Evolutionary conservation across 257 asterid species (phyloP).

Genomic region (Primulina tabacum): DNA sequence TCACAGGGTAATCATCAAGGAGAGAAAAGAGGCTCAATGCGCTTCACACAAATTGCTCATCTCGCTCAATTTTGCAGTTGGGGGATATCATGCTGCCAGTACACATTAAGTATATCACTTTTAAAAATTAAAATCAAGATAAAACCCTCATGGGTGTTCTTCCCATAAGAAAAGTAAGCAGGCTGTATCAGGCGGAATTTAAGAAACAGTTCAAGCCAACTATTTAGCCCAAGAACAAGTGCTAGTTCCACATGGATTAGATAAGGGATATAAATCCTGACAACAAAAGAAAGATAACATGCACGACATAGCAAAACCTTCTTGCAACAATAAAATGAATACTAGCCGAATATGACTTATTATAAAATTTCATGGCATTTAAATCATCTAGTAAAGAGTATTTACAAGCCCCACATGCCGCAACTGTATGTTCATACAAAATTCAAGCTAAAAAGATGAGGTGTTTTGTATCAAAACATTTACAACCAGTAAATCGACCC

Average conservation of each 20-base stretch:
- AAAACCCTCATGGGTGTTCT: constrained; percentile 14
- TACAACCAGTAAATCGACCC: constrained; percentile 56
- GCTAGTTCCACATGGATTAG: constrained; percentile 9
- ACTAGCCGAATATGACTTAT: constrained; percentile 13
- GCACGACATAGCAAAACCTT: constrained; percentile 22
- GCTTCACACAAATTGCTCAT: constrained; percentile 13
- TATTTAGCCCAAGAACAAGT: constrained; percentile 13
- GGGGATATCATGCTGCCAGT: constrained; percentile 13
- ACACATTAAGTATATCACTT: constrained; percentile 18
- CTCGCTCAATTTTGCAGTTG: constrained; percentile 14
- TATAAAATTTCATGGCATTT: constrained; percentile 27
- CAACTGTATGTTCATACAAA: constrained; percentile 49
- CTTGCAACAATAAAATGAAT: constrained; percentile 15
- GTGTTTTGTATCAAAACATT: constrained; percentile 39
- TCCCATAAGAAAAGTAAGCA: constrained; percentile 19
- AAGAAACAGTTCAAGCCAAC: neutral
- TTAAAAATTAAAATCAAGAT: constrained; percentile 17
- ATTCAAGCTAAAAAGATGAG: constrained; percentile 34
- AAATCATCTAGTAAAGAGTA: constrained; percentile 42
- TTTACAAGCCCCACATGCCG: constrained; percentile 44
- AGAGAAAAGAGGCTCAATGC: constrained; percentile 13
- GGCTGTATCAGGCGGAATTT: constrained; percentile 2
- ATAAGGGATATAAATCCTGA: neutral
- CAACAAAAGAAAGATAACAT: constrained; percentile 14
- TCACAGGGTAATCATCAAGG: constrained; percentile 3